These are phyloP conservation scores for Gossypium raimondii DNA, from an alignment of 345 rosid genomes.

Conservation along the genomic window DNA sequence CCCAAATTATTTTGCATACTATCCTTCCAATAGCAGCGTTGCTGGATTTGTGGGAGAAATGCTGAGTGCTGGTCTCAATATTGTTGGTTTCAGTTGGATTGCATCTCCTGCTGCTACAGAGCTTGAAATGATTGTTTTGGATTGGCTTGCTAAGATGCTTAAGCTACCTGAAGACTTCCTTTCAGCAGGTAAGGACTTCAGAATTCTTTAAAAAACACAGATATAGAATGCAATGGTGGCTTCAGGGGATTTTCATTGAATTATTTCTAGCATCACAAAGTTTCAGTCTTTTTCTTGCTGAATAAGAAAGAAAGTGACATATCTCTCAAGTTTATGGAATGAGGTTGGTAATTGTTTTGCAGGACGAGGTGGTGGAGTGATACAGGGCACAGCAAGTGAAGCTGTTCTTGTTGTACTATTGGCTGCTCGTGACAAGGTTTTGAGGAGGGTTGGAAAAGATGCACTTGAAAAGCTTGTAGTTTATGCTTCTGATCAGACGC, in stretches of 20 bases:
- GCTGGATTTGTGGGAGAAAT: conserved; percentile 94
- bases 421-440: conserved; percentile 71
- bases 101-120: conserved; percentile 94
- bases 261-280: not conserved
- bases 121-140: conserved; percentile 85
- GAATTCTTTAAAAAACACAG: not conserved
- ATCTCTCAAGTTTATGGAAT: conserved; percentile 12
- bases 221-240: not conserved
- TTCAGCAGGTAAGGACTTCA: conserved; percentile 47
- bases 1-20: conserved; percentile 75
- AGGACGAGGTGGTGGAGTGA: conserved; percentile 92
- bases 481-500: conserved; percentile 86
- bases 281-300: not conserved
- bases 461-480: conserved; percentile 72
- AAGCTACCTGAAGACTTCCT: conserved; percentile 70
- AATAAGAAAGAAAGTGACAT: not conserved
- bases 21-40: conserved; percentile 80
- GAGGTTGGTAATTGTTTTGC: conserved; percentile 18
- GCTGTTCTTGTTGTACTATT: conserved; percentile 70
- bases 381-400: conserved; percentile 95
- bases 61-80: conserved; percentile 83
- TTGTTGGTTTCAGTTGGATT: conserved; percentile 91
- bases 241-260: not conserved
- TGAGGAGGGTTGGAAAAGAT: conserved; percentile 50
- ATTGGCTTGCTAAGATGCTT: conserved; percentile 79